Evolutionary conservation across 2,329 filamentous ascomycete genomes (phyloP).

Genomic region (Mycosphaerelloides madeirae): DNA sequence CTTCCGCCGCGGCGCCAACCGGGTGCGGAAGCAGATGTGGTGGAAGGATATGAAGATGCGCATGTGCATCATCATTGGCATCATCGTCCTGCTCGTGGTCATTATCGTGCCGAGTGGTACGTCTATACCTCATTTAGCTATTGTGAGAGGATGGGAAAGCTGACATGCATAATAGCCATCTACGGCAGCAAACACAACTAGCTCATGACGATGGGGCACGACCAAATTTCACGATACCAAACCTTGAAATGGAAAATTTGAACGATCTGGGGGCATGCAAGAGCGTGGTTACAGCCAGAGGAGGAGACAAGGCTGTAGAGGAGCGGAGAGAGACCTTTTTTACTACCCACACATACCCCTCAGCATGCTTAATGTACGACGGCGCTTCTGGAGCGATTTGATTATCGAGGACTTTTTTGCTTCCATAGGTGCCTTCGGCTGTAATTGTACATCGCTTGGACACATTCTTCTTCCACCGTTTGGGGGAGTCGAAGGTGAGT

Average conservation of each 20-base stretch:
- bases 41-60: conserved; percentile 99
- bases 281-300: conserved; percentile 3
- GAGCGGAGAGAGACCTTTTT: conserved; percentile 3
- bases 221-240: conserved; percentile 3
- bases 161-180: conserved; percentile 16
- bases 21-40: conserved; percentile 94
- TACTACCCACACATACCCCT: conserved; percentile 12
- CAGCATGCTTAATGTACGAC: conserved; percentile 17
- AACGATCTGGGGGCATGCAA: conserved; percentile 11
- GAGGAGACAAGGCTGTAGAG: conserved; percentile 2
- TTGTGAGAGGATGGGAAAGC: neutral
- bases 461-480: neutral
- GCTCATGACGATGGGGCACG: neutral
- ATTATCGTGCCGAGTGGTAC: conserved; percentile 91
- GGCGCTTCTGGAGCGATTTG: conserved; percentile 19
- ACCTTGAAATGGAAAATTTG: conserved; percentile 1
- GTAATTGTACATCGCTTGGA: conserved; percentile 13
- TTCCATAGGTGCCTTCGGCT: conserved; percentile 12
- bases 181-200: conserved; percentile 22
- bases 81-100: conserved; percentile 85
- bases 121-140: conserved; percentile 1
- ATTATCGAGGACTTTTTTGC: conserved; percentile 5
- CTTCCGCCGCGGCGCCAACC: conserved; percentile 93
- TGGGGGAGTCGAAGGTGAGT: neutral
- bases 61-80: conserved; percentile 86